Conservation (phyloP, 2,329 filamentous ascomycete species). For the Nigrograna mackinnonii region DNA sequence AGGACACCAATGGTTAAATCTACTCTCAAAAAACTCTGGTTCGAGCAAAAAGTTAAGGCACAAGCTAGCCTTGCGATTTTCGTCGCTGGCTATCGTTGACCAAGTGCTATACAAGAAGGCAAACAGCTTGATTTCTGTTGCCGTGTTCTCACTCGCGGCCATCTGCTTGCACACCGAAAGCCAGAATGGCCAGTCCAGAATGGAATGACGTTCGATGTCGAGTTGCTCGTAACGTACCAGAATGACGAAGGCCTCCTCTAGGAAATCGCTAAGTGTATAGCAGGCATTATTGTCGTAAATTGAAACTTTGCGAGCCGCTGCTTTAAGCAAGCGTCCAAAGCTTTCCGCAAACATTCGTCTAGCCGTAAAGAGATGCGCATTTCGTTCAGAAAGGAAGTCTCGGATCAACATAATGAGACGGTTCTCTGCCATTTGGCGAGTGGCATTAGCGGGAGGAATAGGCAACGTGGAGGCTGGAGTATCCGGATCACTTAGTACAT, state of each 20-base stretch:
- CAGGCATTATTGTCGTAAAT: constrained; percentile 82
- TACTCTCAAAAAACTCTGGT: constrained; percentile 73
- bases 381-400: constrained; percentile 72
- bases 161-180: constrained; percentile 78
- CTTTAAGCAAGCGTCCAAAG: constrained; percentile 74
- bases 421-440: constrained; percentile 86
- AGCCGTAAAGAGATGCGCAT: constrained; percentile 55
- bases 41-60: constrained; percentile 77
- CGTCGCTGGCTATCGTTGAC: constrained; percentile 70
- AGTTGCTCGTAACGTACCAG: constrained; percentile 63
- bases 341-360: constrained; percentile 75
- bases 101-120: constrained; percentile 81
- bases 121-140: constrained; percentile 84
- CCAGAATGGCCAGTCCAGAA: constrained; percentile 85
- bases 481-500: constrained; percentile 67
- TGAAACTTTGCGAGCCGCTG: constrained; percentile 74
- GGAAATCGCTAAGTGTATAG: constrained; percentile 87
- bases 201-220: constrained; percentile 44
- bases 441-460: constrained; percentile 69
- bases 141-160: constrained; percentile 81
- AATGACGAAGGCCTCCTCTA: constrained; percentile 78
- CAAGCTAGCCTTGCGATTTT: constrained; percentile 68
- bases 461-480: constrained; percentile 66
- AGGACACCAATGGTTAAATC: constrained; percentile 93
- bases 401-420: constrained; percentile 79